Evolutionary conservation across 305 asterid genomes (phyloP).

Genomic region (Solanum hybrid): DNA sequence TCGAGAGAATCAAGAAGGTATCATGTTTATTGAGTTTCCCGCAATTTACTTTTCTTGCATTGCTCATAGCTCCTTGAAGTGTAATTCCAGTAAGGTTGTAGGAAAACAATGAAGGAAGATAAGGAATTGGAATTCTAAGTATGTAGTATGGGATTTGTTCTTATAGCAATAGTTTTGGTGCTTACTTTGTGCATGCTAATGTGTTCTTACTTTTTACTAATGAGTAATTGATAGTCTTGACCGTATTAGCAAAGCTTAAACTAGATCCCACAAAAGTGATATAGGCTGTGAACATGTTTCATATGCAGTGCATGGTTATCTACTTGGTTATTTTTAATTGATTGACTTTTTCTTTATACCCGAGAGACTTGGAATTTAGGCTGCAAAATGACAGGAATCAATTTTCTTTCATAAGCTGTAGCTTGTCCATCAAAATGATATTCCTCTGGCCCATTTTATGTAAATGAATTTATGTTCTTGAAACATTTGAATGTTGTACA

Average conservation of each 20-base stretch:
- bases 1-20: conserved; percentile 91
- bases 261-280: background rate
- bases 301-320: background rate
- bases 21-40: conserved; percentile 16
- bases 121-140: background rate
- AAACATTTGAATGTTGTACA: background rate
- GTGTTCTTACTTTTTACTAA: background rate
- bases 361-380: background rate
- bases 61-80: background rate
- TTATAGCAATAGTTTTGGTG: background rate
- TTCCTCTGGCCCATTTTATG: background rate
- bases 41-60: background rate
- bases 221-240: background rate
- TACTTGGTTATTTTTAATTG: background rate
- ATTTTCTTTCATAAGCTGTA: background rate
- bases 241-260: background rate
- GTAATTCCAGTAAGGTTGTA: background rate
- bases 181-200: background rate
- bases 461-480: background rate
- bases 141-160: background rate
- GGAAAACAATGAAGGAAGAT: background rate
- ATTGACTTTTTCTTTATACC: background rate
- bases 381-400: background rate
- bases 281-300: background rate
- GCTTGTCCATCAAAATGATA: background rate